Conservation (phyloP, 129 eudicot species). For the Centaurea solstitialis region DNA sequence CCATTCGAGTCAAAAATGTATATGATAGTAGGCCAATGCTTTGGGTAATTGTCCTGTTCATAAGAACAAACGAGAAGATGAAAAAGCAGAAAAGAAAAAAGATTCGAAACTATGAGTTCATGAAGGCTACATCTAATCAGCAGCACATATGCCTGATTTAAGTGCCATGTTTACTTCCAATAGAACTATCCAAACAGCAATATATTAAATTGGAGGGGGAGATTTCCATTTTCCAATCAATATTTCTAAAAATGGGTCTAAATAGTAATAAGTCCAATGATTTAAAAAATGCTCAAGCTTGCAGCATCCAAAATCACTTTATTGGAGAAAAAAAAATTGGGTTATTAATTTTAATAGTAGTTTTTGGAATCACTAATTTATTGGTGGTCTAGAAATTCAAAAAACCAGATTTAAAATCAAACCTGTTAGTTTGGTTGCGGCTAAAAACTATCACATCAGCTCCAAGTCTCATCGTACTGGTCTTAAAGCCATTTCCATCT, state of each 20-base stretch:
- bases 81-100: not conserved
- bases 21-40: slow-evolving; percentile 90
- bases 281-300: not conserved
- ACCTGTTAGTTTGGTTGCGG: slow-evolving; percentile 64
- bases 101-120: not conserved
- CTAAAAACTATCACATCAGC: slow-evolving; percentile 92
- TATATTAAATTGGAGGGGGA: not conserved
- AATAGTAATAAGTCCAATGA: not conserved
- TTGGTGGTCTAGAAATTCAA: not conserved
- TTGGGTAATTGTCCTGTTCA: slow-evolving; percentile 64
- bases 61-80: slow-evolving; percentile 12
- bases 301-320: not conserved
- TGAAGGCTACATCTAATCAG: not conserved
- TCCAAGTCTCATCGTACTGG: slow-evolving; percentile 98
- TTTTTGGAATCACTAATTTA: not conserved
- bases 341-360: not conserved
- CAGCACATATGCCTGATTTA: not conserved
- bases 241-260: not conserved
- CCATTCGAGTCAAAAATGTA: slow-evolving; percentile 69
- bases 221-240: not conserved
- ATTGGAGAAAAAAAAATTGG: too few species aligned
- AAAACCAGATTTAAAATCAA: not conserved
- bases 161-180: not conserved
- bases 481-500: slow-evolving; percentile 99
- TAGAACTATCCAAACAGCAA: not conserved